These are phyloP conservation scores for Talaromyces albobiverticillius DNA, from an alignment of 2,329 filamentous ascomycete genomes.

Conservation along the genomic window DNA sequence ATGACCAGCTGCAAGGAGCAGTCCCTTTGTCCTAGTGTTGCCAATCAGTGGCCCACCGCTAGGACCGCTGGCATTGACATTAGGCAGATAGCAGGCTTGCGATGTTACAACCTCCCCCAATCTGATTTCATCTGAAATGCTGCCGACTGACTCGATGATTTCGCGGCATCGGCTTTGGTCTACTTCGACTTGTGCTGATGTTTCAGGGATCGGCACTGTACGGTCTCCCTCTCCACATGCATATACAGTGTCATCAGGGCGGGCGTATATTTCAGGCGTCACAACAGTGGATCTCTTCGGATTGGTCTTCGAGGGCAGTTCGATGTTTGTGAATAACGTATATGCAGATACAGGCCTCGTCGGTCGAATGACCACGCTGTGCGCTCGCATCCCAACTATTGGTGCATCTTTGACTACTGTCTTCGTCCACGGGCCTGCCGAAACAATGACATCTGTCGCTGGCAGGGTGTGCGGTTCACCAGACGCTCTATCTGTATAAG, in stretches of 20 bases:
- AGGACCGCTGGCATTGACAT: slow-evolving; percentile 52
- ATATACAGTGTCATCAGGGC: slow-evolving; percentile 86
- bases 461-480: slow-evolving; percentile 48
- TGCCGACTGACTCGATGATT: slow-evolving; percentile 71
- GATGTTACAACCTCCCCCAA: slow-evolving; percentile 67
- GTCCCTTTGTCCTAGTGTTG: slow-evolving; percentile 65
- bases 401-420: slow-evolving; percentile 53
- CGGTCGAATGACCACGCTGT: slow-evolving; percentile 61
- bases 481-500: slow-evolving; percentile 55
- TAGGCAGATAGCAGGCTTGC: slow-evolving; percentile 93
- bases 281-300: slow-evolving; percentile 58
- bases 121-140: slow-evolving; percentile 57
- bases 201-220: slow-evolving; percentile 68
- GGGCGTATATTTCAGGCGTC: slow-evolving; percentile 89
- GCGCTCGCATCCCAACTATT: slow-evolving; percentile 59
- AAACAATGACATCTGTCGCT: slow-evolving; percentile 59
- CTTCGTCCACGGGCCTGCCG: slow-evolving; percentile 62
- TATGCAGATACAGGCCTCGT: slow-evolving; percentile 50
- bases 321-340: slow-evolving; percentile 74
- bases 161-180: slow-evolving; percentile 79
- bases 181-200: slow-evolving; percentile 70
- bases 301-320: slow-evolving; percentile 59
- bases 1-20: slow-evolving; percentile 84
- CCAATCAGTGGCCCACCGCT: slow-evolving; percentile 75
- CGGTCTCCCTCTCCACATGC: slow-evolving; percentile 89